Percentiles rank a stretch among this genome's conserved stretches.
phyloP scores from a whole-genome alignment of 2,329 filamentous ascomycete genomes.

The Geosmithia putterillii region DNA sequence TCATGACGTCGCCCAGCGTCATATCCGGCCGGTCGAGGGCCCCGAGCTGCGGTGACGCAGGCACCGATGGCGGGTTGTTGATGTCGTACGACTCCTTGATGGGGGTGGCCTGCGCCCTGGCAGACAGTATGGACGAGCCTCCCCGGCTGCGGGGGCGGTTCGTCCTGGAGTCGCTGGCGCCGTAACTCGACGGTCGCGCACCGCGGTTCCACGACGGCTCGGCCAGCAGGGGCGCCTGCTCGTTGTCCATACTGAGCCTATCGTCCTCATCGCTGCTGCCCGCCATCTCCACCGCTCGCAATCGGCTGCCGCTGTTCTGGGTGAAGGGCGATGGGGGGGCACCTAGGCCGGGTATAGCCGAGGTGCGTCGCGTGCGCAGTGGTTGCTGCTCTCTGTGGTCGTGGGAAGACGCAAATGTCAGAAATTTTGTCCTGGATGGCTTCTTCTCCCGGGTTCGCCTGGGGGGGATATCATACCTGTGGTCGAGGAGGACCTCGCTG shows the following conservation, averaged over 20 bases:
- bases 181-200: conserved; percentile 27
- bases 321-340: conserved; percentile 16
- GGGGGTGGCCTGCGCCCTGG: conserved; percentile 25
- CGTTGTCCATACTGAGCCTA: conserved; percentile 28
- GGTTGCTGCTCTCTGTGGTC: conserved; percentile 43
- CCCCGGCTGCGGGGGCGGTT: conserved; percentile 23
- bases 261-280: conserved; percentile 36
- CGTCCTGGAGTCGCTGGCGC: conserved; percentile 24
- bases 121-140: conserved; percentile 38
- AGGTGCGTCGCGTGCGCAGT: conserved; percentile 52
- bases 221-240: conserved; percentile 43
- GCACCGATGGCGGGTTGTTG: conserved; percentile 58
- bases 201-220: conserved; percentile 12
- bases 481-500: conserved; percentile 77
- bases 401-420: conserved; percentile 4
- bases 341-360: conserved; percentile 24
- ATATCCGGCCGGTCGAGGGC: conserved; percentile 36
- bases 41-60: conserved; percentile 45
- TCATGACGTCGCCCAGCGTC: conserved; percentile 57
- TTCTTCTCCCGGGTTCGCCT: neutral
- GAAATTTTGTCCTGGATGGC: neutral
- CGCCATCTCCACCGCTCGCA: conserved; percentile 21
- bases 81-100: conserved; percentile 43
- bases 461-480: conserved; percentile 41
- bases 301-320: conserved; percentile 15